Evolutionary conservation across 495 filamentous ascomycete genomes (phyloP).

Genomic region (Neurospora sublineolata): DNA sequence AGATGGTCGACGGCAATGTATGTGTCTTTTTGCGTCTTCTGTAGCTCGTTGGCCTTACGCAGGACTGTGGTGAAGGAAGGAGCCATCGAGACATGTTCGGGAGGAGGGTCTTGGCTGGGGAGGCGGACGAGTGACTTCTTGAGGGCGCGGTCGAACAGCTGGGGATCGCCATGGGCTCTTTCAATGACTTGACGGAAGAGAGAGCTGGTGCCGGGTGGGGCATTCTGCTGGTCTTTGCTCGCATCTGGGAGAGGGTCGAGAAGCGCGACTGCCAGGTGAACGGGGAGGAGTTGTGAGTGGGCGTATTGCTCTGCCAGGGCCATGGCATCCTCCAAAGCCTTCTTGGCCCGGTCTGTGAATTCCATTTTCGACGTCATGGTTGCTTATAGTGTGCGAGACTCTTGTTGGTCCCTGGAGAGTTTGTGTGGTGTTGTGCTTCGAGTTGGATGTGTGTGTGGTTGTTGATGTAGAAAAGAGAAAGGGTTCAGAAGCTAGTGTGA

Average conservation of each 20-base stretch:
- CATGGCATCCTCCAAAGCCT: slow-evolving; percentile 77
- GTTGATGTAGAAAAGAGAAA: background rate
- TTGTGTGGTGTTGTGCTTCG: slow-evolving; percentile 1
- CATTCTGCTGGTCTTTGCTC: slow-evolving; percentile 61
- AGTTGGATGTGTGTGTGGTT: slow-evolving; percentile 2
- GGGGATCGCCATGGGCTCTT: slow-evolving; percentile 83
- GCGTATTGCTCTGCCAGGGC: slow-evolving; percentile 73
- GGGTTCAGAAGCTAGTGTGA: slow-evolving; percentile 7
- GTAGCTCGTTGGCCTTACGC: slow-evolving; percentile 73
- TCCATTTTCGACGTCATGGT: slow-evolving; percentile 53
- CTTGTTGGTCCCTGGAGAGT: slow-evolving; percentile 3
- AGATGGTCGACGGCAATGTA: slow-evolving; percentile 91
- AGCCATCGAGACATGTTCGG: slow-evolving; percentile 70
- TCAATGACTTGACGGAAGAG: slow-evolving; percentile 92
- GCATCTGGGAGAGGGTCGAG: slow-evolving; percentile 73
- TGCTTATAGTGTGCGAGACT: slow-evolving; percentile 11
- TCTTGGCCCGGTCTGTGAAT: slow-evolving; percentile 84
- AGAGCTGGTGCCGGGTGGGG: slow-evolving; percentile 49
- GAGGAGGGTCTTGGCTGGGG: slow-evolving; percentile 88
- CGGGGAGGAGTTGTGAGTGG: slow-evolving; percentile 76
- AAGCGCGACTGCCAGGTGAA: slow-evolving; percentile 81
- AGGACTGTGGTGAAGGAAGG: slow-evolving; percentile 73
- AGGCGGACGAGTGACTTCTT: slow-evolving; percentile 86
- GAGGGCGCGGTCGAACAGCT: slow-evolving; percentile 72
- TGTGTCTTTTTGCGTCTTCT: slow-evolving; percentile 90